Percentiles rank a stretch among this genome's conserved stretches.
phyloP scores from a whole-genome alignment of 345 rosid species.

The Eucalyptus polyanthemos region DNA sequence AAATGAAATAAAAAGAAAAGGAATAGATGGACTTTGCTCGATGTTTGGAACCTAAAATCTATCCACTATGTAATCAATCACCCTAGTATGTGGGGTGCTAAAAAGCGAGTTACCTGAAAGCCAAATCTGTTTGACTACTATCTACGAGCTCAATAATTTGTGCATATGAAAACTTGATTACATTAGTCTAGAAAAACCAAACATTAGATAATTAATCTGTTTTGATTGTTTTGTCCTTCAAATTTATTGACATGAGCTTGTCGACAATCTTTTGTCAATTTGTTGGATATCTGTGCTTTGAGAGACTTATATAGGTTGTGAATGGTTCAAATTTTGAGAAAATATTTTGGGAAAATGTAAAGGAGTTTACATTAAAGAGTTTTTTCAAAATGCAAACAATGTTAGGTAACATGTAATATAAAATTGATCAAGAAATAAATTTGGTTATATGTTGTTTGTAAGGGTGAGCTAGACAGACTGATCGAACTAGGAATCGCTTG shows the following conservation, averaged over 20 bases:
- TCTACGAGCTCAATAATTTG: not conserved
- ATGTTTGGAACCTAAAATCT: not conserved
- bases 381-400: not conserved
- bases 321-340: not conserved
- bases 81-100: not conserved
- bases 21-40: rapidly evolving
- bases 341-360: not conserved
- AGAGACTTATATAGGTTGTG: not conserved
- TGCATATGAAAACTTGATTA: not conserved
- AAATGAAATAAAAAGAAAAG: not conserved
- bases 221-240: not conserved
- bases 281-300: not conserved
- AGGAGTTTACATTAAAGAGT: not conserved
- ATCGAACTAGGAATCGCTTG: rapidly evolving
- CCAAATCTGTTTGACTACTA: rapidly evolving
- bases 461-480: no score
- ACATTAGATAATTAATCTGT: not conserved
- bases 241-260: not conserved
- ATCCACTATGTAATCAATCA: not conserved
- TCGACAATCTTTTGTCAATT: not conserved
- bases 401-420: not conserved
- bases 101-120: not conserved
- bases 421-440: not conserved
- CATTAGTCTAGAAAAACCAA: not conserved
- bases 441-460: not conserved